phyloP scores from a whole-genome alignment of 129 eudicot genomes.

The Arctium minus region DNA sequence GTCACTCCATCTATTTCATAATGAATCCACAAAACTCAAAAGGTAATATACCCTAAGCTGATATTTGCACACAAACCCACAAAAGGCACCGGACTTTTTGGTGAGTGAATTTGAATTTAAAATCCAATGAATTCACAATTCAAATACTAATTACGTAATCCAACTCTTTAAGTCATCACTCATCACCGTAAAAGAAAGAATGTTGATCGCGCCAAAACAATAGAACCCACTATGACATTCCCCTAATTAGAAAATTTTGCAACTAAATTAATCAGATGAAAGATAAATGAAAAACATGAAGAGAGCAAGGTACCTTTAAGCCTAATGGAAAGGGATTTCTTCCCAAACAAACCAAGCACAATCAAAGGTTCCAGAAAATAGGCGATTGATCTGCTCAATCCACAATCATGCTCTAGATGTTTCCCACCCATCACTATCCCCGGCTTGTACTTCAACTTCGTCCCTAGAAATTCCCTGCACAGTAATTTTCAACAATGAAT shows the following conservation, averaged over 20 bases:
- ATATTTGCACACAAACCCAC: no score
- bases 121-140: not conserved
- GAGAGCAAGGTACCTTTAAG: slow-evolving; percentile 61
- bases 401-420: slow-evolving; percentile 75
- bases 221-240: not conserved
- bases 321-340: slow-evolving; percentile 72
- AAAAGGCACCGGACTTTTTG: no score
- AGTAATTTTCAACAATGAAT: not conserved
- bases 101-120: no score
- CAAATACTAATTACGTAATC: not conserved
- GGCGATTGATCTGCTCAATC: slow-evolving; percentile 68
- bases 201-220: not conserved
- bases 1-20: no score
- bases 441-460: slow-evolving; percentile 86
- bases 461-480: slow-evolving; percentile 42
- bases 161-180: not conserved
- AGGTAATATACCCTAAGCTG: no score
- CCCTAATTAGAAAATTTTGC: not conserved
- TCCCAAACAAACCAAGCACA: slow-evolving; percentile 80
- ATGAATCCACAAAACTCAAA: no score
- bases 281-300: not conserved
- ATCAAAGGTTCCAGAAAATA: slow-evolving; percentile 83
- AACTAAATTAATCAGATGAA: not conserved
- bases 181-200: not conserved
- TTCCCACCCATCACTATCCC: slow-evolving; percentile 91